These are phyloP conservation scores for Penicillium dipodomyicola DNA, from an alignment of 495 filamentous ascomycete genomes.

Conservation along the genomic window DNA sequence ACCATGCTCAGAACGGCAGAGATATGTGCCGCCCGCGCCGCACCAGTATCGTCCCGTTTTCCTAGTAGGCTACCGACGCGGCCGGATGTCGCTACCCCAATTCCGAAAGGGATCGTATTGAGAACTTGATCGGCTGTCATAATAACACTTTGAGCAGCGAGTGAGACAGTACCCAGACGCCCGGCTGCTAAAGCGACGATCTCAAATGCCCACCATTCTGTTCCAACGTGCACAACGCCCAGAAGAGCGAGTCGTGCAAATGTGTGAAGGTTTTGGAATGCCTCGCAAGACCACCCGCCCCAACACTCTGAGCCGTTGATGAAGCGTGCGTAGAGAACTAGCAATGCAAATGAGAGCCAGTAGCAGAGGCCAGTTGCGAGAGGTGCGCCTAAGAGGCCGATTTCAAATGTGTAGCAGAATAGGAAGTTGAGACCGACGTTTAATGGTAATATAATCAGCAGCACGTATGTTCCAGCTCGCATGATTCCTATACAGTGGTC, in stretches of 20 bases:
- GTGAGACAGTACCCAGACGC: constrained; percentile 73
- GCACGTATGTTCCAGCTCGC: constrained; percentile 81
- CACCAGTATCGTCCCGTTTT: constrained; percentile 63
- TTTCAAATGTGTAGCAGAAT: constrained; percentile 67
- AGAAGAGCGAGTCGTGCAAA: constrained; percentile 76
- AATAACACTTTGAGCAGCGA: constrained; percentile 88
- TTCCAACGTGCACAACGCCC: constrained; percentile 85
- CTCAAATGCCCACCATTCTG: constrained; percentile 96
- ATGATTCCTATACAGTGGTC: constrained; percentile 63
- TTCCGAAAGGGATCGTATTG: constrained; percentile 89
- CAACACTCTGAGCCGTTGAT: constrained; percentile 73
- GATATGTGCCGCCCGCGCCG: constrained; percentile 70
- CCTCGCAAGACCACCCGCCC: constrained; percentile 73
- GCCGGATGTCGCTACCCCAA: constrained; percentile 79
- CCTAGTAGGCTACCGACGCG: constrained; percentile 84
- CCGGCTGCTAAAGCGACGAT: constrained; percentile 92
- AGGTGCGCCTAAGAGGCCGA: constrained; percentile 77
- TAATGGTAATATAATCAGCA: constrained; percentile 78
- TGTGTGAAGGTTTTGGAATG: constrained; percentile 61
- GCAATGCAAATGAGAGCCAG: constrained; percentile 78
- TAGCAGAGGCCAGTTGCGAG: constrained; percentile 83
- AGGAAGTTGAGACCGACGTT: constrained; percentile 76
- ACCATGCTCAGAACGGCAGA: constrained; percentile 73
- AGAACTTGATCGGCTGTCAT: constrained; percentile 94
- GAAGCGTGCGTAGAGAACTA: constrained; percentile 73